Evolutionary conservation across 169 alveolate genomes (phyloP), one percentile per base, ranked within the genome.

Genomic region (Cryptosporidium xiaoi): DNA sequence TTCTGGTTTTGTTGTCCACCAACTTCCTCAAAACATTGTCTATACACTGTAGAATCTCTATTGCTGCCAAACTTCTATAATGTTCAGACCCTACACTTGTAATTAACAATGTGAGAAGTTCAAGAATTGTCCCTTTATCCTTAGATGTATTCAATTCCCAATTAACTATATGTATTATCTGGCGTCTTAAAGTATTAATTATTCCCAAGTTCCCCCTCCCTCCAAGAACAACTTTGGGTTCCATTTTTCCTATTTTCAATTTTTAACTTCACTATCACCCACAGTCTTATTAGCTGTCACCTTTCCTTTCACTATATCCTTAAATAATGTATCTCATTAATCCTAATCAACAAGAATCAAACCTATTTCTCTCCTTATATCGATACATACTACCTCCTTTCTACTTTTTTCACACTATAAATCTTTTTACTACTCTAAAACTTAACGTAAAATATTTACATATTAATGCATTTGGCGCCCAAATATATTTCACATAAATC

Each of bases 201-300:
- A 77, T 77, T 29, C 87, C 87, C 64, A 77, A 31, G 40, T 36
- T 31, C 18, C 87, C 87, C 27, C 87, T 56, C 7, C 87, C 87
- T 29, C 87, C 87, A n/a, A 77, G 36, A 15, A 77, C 50, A 33
- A 58, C 36, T 27, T 40, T 33, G 48, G 48, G 10, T 40, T 40
- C 48, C 48, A 40, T 40, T 40, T 40, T 3, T 8, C 48, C 10
- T 8, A 8, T 40, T 40, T 40, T 40, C 10, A 40, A 8, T 8
- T 40, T 40, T 40, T 6, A 40, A 40, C 48, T 3, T 6, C 48
- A 40, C 48, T 40, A 40, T 40, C 48, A 40, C 10, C 48, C 48
- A 40, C 1, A 40, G 10, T 40, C 48, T 40, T 40, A 8, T 40
- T 40, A 40, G 48, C 0, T 8, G 10, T 40, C 13, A 40, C 48